These are phyloP conservation scores for Pycnococcus provasolii DNA, from an alignment of 139 green algal species.

Conservation along the genomic window DNA sequence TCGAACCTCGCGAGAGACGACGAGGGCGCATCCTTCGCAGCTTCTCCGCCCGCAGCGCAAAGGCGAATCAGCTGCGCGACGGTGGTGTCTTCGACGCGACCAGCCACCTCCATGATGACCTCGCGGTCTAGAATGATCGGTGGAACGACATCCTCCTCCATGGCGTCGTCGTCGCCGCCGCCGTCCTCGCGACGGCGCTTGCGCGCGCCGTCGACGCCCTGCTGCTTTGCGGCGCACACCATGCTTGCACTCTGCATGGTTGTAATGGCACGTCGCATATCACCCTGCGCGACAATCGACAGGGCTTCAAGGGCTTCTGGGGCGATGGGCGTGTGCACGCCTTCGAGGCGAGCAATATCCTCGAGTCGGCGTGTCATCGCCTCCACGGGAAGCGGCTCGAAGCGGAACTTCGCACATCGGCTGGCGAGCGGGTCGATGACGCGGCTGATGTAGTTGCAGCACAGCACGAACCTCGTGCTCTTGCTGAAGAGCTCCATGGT, in stretches of 20 bases:
- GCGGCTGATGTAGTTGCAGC: conserved; percentile 97
- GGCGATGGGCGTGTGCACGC: conserved; percentile 40
- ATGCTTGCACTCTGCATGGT: conserved; percentile 55
- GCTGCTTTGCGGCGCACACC: neutral
- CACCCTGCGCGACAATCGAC: conserved; percentile 51
- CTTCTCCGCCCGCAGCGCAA: too few species aligned
- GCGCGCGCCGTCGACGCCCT: neutral
- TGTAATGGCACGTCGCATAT: conserved; percentile 83
- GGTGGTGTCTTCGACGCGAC: too few species aligned
- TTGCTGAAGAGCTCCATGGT: conserved; percentile 93
- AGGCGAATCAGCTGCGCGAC: too few species aligned
- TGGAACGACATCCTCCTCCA: too few species aligned
- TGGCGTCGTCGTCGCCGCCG: too few species aligned
- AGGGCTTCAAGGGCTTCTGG: conserved; percentile 48
- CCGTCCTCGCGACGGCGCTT: too few species aligned
- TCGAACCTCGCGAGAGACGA: too few species aligned
- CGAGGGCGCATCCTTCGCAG: too few species aligned
- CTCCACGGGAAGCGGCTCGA: conserved; percentile 53
- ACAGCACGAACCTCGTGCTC: conserved; percentile 90
- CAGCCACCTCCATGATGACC: too few species aligned
- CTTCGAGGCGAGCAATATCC: conserved; percentile 65
- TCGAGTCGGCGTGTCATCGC: conserved; percentile 54
- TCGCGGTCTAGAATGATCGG: too few species aligned
- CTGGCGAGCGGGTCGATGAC: conserved; percentile 95
- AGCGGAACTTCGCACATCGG: conserved; percentile 60